These are phyloP conservation scores for Alloascoidea hylecoeti DNA, from an alignment of 805 yeast genomes.

Conservation along the genomic window DNA sequence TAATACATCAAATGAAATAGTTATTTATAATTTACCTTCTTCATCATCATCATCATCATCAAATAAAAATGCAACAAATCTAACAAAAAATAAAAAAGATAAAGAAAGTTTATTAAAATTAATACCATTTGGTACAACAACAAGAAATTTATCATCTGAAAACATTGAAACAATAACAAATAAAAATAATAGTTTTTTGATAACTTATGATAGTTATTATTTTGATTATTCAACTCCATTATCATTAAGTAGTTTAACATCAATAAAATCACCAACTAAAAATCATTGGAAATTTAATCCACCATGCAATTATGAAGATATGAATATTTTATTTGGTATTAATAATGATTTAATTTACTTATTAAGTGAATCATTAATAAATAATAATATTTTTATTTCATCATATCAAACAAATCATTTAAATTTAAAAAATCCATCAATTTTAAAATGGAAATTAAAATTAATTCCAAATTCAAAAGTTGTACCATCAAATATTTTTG, in stretches of 20 bases:
- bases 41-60: too few species aligned
- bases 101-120: neutral
- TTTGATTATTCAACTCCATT: slow-evolving; percentile 1
- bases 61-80: too few species aligned
- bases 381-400: neutral
- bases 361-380: neutral
- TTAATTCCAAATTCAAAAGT: neutral
- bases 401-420: neutral
- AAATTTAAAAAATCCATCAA: neutral
- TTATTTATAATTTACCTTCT: neutral
- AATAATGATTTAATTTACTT: neutral
- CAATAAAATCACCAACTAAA: neutral
- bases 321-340: neutral
- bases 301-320: neutral
- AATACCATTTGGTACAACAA: neutral
- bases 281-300: slow-evolving; percentile 1
- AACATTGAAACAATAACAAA: neutral
- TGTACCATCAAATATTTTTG: neutral
- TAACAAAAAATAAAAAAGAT: neutral
- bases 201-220: neutral
- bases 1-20: neutral
- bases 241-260: neutral
- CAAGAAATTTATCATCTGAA: neutral
- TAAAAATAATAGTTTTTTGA: neutral
- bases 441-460: neutral